A percentile compares a stretch with the other conserved stretches of the same genome.
Evolutionary conservation across 1,139 yeast species (phyloP).

Genomic region (Kodamaea sp.): DNA sequence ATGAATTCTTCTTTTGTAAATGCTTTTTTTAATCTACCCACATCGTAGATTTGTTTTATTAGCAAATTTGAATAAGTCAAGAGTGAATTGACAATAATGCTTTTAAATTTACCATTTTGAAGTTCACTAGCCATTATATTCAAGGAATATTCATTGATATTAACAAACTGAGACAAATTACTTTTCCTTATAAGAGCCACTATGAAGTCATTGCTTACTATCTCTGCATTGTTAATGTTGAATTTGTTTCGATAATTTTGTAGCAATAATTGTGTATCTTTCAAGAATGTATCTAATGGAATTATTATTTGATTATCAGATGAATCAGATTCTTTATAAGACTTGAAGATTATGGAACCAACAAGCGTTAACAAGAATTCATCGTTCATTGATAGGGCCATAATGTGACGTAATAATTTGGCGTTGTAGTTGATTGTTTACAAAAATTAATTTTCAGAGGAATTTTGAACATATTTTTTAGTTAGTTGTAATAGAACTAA

Average conservation of each 20-base stretch:
- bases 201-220: conserved; percentile 12
- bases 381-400: conserved; percentile 11
- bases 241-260: conserved; percentile 16
- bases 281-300: conserved; percentile 17
- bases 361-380: conserved; percentile 26
- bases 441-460: too few relatives aligned
- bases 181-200: conserved; percentile 10
- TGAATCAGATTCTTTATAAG: conserved; percentile 16
- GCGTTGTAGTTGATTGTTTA: too few relatives aligned
- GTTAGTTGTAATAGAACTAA: conserved; percentile 1
- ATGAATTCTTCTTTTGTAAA: not conserved
- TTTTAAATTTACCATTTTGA: conserved; percentile 20
- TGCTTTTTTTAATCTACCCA: conserved; percentile 9
- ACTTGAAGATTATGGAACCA: conserved; percentile 29
- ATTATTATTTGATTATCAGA: conserved; percentile 15
- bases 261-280: conserved; percentile 17
- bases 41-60: conserved; percentile 27
- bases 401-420: not conserved
- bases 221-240: conserved; percentile 4
- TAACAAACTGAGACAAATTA: conserved; percentile 19
- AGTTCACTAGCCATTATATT: conserved; percentile 16
- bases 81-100: conserved; percentile 25
- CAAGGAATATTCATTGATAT: conserved; percentile 17
- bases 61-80: conserved; percentile 24
- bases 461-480: not conserved